Evolutionary conservation across 352 stramenopile genomes (phyloP).

Genomic region (Globisporangium viniferum): DNA sequence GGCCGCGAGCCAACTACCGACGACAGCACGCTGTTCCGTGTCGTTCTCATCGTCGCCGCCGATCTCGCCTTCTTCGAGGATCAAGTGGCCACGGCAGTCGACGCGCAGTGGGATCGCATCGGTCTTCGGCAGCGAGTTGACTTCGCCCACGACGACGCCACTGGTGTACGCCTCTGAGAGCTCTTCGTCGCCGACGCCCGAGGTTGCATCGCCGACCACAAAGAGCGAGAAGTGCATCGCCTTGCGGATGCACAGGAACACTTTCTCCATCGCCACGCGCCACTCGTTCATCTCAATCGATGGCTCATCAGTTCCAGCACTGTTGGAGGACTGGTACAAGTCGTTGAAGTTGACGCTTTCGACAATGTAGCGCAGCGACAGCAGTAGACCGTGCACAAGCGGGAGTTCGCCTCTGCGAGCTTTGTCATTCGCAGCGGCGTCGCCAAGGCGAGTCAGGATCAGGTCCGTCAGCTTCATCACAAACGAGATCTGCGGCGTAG

Average conservation of each 20-base stretch:
- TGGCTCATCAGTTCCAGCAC: conserved; percentile 6
- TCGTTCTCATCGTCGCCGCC: conserved; percentile 47
- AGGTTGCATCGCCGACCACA: conserved; percentile 76
- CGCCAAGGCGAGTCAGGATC: conserved; percentile 41
- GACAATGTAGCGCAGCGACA: conserved; percentile 78
- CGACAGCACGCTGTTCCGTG: conserved; percentile 70
- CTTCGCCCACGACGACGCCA: conserved; percentile 64
- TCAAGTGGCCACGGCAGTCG: conserved; percentile 78
- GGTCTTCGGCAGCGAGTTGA: conserved; percentile 51
- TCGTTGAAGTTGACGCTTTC: conserved; percentile 50
- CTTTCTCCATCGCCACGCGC: conserved; percentile 35
- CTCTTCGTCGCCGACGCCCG: conserved; percentile 55
- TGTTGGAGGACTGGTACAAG: conserved; percentile 11
- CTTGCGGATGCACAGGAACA: conserved; percentile 54
- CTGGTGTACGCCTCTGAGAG: conserved; percentile 56
- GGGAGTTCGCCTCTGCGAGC: conserved; percentile 48
- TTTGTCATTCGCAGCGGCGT: conserved; percentile 28
- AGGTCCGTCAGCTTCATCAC: conserved; percentile 55
- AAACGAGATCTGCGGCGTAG: conserved; percentile 37
- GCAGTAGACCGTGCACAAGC: conserved; percentile 70
- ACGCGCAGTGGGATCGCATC: conserved; percentile 57
- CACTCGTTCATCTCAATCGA: conserved; percentile 26
- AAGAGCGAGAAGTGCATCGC: conserved; percentile 64
- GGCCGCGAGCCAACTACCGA: conserved; percentile 84
- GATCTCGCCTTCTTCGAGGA: conserved; percentile 47